Conservation (phyloP, 805 yeast genomes). For the Hanseniaspora pseudoguilliermondii region DNA sequence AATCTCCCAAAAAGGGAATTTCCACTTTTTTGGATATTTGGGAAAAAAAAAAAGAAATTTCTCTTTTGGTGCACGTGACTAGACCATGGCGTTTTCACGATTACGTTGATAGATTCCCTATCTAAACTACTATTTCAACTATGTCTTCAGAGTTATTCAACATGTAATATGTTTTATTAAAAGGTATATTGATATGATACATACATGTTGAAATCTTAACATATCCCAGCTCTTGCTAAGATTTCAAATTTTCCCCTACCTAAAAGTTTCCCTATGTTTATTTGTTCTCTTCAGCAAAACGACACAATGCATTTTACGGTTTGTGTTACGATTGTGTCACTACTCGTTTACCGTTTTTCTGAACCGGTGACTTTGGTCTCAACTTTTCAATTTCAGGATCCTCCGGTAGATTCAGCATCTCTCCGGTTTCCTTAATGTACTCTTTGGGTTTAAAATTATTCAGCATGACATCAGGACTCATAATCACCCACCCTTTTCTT, state of each 20-base stretch:
- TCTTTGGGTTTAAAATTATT: slow-evolving; percentile 48
- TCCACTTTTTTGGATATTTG: neutral
- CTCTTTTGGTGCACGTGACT: neutral
- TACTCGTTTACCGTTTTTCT: slow-evolving; percentile 16
- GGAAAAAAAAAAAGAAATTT: neutral
- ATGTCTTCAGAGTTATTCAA: no score
- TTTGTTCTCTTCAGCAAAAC: no score
- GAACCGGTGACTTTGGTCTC: slow-evolving; percentile 70
- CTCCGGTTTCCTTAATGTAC: slow-evolving; percentile 34
- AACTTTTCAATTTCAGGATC: slow-evolving; percentile 62
- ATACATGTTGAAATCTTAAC: no score
- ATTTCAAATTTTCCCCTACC: no score
- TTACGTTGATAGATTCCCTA: no score
- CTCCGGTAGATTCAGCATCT: slow-evolving; percentile 45
- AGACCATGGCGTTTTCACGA: no score
- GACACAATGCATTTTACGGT: neutral
- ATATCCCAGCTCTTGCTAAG: no score
- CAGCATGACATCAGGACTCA: slow-evolving; percentile 70
- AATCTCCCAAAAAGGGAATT: neutral
- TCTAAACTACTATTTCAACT: no score
- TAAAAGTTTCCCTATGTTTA: no score
- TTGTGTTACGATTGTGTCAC: neutral
- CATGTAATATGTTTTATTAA: no score
- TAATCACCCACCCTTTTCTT: slow-evolving; percentile 83
- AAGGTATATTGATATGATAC: no score